Conservation (phyloP, 2,329 filamentous ascomycete species). For the Clathrospora elynae region DNA sequence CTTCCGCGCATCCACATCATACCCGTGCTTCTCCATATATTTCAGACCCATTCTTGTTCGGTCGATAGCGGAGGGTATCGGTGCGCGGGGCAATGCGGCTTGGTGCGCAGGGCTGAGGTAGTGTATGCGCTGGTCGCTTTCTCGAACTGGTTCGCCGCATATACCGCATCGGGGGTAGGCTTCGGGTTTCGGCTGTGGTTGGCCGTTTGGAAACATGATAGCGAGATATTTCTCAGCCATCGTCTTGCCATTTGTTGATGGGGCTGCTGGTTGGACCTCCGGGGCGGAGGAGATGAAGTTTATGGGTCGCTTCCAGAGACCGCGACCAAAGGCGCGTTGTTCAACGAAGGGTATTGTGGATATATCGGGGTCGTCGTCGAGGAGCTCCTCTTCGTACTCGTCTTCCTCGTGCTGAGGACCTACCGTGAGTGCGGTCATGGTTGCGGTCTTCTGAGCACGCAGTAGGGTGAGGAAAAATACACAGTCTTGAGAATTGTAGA, state of each 20-base stretch:
- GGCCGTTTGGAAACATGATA: slow-evolving; percentile 63
- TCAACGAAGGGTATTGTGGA: slow-evolving; percentile 64
- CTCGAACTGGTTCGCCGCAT: slow-evolving; percentile 45
- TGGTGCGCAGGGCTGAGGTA: slow-evolving; percentile 69
- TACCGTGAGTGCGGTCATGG: slow-evolving; percentile 16
- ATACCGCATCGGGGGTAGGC: slow-evolving; percentile 38
- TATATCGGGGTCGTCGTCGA: slow-evolving; percentile 55
- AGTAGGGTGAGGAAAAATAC: not conserved
- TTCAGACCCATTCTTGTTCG: slow-evolving; percentile 71
- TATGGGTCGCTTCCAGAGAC: slow-evolving; percentile 65
- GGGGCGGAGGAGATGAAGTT: slow-evolving; percentile 61
- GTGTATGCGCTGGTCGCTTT: slow-evolving; percentile 55
- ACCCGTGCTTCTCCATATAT: slow-evolving; percentile 70
- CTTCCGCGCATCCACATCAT: slow-evolving; percentile 72
- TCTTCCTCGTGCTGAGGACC: slow-evolving; percentile 10
- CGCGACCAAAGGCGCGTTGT: slow-evolving; percentile 63
- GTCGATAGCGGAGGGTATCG: slow-evolving; percentile 74
- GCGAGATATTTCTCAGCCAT: slow-evolving; percentile 68
- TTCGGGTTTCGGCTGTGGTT: slow-evolving; percentile 25
- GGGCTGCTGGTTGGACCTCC: slow-evolving; percentile 20
- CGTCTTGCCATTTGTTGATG: slow-evolving; percentile 54
- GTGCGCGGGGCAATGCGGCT: slow-evolving; percentile 69
- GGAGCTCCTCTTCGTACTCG: slow-evolving; percentile 21
- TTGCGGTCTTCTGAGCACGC: not conserved
- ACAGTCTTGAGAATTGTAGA: not conserved